A percentile compares a stretch with the other conserved stretches of the same genome.
phyloP scores from a whole-genome alignment of 2,329 filamentous ascomycete genomes.

The Hypocreales sp. region DNA sequence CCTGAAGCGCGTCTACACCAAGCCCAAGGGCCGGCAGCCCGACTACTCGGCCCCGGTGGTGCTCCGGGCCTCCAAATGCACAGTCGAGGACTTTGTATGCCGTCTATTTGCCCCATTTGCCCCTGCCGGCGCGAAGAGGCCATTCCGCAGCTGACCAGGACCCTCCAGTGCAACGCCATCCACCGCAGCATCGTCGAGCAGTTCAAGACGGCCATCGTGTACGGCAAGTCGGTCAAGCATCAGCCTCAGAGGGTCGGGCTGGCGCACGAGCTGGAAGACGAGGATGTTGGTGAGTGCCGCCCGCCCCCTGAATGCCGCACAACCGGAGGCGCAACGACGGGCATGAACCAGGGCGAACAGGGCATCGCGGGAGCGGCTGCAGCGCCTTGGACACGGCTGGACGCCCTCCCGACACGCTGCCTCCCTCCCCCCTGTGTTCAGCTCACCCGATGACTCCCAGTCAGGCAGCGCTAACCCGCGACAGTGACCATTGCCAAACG shows the following conservation, averaged over 20 bases:
- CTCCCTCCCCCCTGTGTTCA: slow-evolving; percentile 2
- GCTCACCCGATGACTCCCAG: too few species aligned
- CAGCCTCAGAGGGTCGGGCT: slow-evolving; percentile 93
- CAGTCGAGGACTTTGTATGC: slow-evolving; percentile 93
- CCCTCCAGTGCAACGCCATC: slow-evolving; percentile 77
- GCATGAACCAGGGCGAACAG: neutral
- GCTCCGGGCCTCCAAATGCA: slow-evolving; percentile 65
- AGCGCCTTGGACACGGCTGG: too few species aligned
- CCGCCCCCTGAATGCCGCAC: neutral
- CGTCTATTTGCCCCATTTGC: slow-evolving; percentile 3
- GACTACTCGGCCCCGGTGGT: slow-evolving; percentile 91
- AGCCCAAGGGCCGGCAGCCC: slow-evolving; percentile 87
- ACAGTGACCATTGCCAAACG: slow-evolving; percentile 48
- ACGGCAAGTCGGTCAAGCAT: slow-evolving; percentile 96
- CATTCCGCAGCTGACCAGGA: slow-evolving; percentile 16
- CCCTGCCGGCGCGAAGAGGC: too few species aligned
- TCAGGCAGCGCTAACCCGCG: slow-evolving; percentile 5
- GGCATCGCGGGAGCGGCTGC: too few species aligned
- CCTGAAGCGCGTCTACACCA: slow-evolving; percentile 87
- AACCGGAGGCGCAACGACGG: neutral
- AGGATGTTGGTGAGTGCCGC: slow-evolving; percentile 72
- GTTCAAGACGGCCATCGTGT: slow-evolving; percentile 91
- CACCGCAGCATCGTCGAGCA: slow-evolving; percentile 92
- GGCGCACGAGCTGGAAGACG: slow-evolving; percentile 79
- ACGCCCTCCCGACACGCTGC: too few species aligned